Evolutionary conservation across 371 early-diverging fungal species (phyloP).

Genomic region (Chytridiales sp.): DNA sequence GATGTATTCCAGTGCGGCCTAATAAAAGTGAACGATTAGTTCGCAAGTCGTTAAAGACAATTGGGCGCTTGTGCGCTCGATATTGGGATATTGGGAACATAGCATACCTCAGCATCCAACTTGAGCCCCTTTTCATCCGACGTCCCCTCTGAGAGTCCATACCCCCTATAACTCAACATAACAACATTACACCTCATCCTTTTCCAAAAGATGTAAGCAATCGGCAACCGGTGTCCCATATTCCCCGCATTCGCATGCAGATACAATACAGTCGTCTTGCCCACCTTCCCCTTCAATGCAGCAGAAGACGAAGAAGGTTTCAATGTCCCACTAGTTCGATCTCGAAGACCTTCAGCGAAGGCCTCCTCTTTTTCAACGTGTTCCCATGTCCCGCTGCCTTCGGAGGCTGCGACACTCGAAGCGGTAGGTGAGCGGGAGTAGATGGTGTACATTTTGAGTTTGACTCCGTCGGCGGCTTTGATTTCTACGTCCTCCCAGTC

Average conservation of each 20-base stretch:
- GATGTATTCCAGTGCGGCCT: conserved; percentile 83
- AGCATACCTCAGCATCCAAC: conserved; percentile 77
- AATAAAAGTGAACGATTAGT: conserved; percentile 1
- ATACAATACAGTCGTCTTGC: conserved; percentile 64
- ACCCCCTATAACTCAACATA: conserved; percentile 96
- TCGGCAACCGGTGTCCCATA: conserved; percentile 92
- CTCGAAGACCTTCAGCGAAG: conserved; percentile 2
- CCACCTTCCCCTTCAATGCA: conserved; percentile 46
- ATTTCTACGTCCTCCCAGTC: conserved; percentile 73
- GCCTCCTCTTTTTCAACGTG: conserved; percentile 1
- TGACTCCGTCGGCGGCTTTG: conserved; percentile 75
- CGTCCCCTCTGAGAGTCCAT: conserved; percentile 85
- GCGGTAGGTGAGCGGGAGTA: background rate
- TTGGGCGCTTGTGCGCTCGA: background rate
- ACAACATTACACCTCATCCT: conserved; percentile 77
- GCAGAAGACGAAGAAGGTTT: too few species aligned
- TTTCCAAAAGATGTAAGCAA: conserved; percentile 71
- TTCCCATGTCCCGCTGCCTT: conserved; percentile 36
- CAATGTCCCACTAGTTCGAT: background rate
- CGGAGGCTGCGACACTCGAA: too few species aligned
- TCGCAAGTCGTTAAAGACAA: background rate
- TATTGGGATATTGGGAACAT: background rate
- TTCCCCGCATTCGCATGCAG: conserved; percentile 96
- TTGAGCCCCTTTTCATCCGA: conserved; percentile 84
- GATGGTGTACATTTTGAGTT: conserved; percentile 79